Evolutionary conservation across 1,284 basidiomycete genomes (phyloP).

Genomic region (Porodaedalea pini): DNA sequence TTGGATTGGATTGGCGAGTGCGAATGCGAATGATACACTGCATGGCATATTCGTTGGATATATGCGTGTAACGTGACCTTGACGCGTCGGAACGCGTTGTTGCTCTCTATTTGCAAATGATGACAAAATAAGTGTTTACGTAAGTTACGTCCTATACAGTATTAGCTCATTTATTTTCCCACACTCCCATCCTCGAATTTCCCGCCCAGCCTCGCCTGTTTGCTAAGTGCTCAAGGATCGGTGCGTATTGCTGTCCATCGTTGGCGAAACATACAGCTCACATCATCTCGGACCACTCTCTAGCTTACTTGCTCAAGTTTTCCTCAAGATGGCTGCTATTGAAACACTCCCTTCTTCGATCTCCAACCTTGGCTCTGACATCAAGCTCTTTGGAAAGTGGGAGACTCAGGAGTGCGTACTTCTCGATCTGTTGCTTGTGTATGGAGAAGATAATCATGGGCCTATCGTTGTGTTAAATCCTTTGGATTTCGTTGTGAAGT

Average conservation of each 20-base stretch:
- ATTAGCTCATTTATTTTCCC: background rate
- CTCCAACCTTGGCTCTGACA: slow-evolving; percentile 79
- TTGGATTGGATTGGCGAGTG: background rate
- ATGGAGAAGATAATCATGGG: background rate
- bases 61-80: background rate
- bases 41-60: background rate
- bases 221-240: background rate
- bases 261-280: too few relatives aligned
- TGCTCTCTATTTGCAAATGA: too few relatives aligned
- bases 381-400: slow-evolving; percentile 98
- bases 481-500: slow-evolving; percentile 45
- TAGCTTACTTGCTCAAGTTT: background rate
- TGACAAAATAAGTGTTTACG: too few relatives aligned
- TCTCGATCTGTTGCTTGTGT: background rate
- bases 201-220: background rate
- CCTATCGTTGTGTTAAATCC: slow-evolving; percentile 22
- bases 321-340: slow-evolving; percentile 47
- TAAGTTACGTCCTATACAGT: background rate
- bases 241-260: background rate
- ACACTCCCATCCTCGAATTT: background rate
- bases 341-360: slow-evolving; percentile 82
- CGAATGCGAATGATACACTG: background rate
- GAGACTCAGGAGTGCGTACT: slow-evolving; percentile 87
- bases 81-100: too few relatives aligned
- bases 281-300: background rate